A percentile compares a stretch with the other conserved stretches of the same genome.
Evolutionary conservation across 768 basidiomycete species (phyloP).

Genomic region (Boletellus emodensis): DNA sequence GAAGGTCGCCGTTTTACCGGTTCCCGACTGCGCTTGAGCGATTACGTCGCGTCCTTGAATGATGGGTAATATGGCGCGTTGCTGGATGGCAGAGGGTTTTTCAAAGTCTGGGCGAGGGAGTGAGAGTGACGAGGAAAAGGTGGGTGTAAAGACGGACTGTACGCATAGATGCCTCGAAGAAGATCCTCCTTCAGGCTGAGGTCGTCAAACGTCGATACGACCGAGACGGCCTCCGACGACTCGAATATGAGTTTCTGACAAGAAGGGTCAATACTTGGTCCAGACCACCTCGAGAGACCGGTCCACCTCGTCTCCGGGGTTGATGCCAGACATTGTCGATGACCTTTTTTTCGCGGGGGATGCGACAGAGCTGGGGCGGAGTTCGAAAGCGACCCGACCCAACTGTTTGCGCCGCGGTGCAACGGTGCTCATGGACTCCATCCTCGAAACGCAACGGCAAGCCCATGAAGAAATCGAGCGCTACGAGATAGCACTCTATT

Average conservation of each 20-base stretch:
- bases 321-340: constrained; percentile 74
- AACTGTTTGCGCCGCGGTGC: no score
- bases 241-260: constrained; percentile 88
- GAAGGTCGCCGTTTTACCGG: constrained; percentile 99
- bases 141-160: constrained; percentile 56
- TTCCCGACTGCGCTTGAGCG: constrained; percentile 98
- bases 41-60: constrained; percentile 96
- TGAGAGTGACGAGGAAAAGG: constrained; percentile 2
- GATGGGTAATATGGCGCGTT: constrained; percentile 95
- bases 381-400: constrained; percentile 42
- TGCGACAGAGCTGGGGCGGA: constrained; percentile 44
- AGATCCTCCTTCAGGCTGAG: constrained; percentile 92
- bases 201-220: constrained; percentile 87
- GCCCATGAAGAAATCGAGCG: constrained; percentile 95
- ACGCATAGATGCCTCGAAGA: constrained; percentile 95
- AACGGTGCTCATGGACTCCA: constrained; percentile 69
- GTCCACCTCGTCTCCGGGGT: constrained; percentile 77
- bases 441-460: constrained; percentile 91
- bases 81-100: constrained; percentile 98
- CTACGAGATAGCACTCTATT: constrained; percentile 82
- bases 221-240: constrained; percentile 88
- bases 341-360: constrained; percentile 31
- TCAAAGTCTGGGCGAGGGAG: constrained; percentile 67
- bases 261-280: not conserved
- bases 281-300: constrained; percentile 18